Evolutionary conservation across 1,139 yeast species (phyloP), one percentile per base, ranked within the genome.

Genomic region (Wickerhamomyces sp.): DNA sequence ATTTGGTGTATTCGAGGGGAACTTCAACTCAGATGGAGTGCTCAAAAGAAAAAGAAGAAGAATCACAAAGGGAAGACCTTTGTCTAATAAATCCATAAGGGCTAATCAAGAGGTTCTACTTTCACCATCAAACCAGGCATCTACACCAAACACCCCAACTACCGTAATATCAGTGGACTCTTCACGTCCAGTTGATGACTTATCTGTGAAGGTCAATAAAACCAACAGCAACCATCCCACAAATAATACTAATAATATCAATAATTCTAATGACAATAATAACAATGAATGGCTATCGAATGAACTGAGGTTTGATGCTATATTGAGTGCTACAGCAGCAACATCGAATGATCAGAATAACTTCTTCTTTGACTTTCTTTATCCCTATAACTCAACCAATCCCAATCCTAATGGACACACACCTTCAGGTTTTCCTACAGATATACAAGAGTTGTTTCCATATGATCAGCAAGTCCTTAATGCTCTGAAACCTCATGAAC

Each of bases 1-100:
- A 10, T 89, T 88, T 65, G 96, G 95, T 1, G 95, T 86, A 1
- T 87, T 89, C 53, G 69, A 70, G 43, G 58, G 58, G 3, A 24
- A 24, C 15, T 17, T 13, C 13, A 6, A 7, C 8, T 2, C 20
- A 6, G 17, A 5, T 2, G 15, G 22, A 7, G 16, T 12, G 2
- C n/a, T 16, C 2, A 21, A 29, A 32, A 44, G 55, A 32, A 55
- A 55, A 37, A 51, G 56, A 44, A 47, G 58, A 31, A 59, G 58
- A 41, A 36, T 52, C 1, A 43, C 48, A 3, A 54, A 51, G 40
- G 46, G 45, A 26, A 52, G 49, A 35, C 51, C 47, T 31, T 52
- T 31, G 7, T 21, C 14, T 7, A 14, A 24, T 12, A 14, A 31
- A 41, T 13, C 46, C 36, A 17, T 21, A 28, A 15, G 14, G 20